Evolutionary conservation across 2,329 filamentous ascomycete genomes (phyloP), one percentile per base, ranked within the genome.

Genomic region (Aspergillus sp.): DNA sequence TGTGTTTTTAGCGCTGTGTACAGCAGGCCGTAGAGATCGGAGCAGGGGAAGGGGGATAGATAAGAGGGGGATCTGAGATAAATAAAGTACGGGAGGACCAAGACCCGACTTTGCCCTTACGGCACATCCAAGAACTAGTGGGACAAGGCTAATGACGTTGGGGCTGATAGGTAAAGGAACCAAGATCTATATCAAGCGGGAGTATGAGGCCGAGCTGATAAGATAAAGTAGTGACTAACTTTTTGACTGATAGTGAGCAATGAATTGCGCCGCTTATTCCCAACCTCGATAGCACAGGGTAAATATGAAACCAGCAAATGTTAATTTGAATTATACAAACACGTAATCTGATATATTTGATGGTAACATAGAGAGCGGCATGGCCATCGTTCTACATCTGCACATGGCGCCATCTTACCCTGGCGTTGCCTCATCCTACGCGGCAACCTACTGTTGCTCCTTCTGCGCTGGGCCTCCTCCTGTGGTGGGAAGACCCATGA

Each of bases 401-500:
- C 33, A 15, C 5, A 57, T 42, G 50, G 37, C 53, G 44, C 56
- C 34, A 50, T 42, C 19, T 19, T 24, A 30, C 37, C 34, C 56
- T 53, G 12, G 12, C 13, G 30, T 34, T 41, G 46, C 20, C 39
- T 22, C 33, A 44, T 30, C 41, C 24, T 24, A 41, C 11, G 17
- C 30, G 39, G 22, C 15, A 37, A n/a, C 12, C 54, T 53, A 57
- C 45, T 61, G 61, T 57, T 70, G 67, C 66, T 75, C 78, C 73
- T 86, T 79, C 54, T 80, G 74, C 2, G 84, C 75, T 9, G 81
- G 77, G 8, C 80, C 77, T 44, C 90, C 89, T 59, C 90, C 91
- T 1, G 91, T 96, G 4, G 91, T 95, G 2, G 91, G 91, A 53
- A 96, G 77, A 42, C 91, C 90, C 86, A 95, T 91, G 72, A 90